These are phyloP conservation scores for Dioszegia aurantiaca DNA, from an alignment of 768 basidiomycete genomes.

Conservation along the genomic window DNA sequence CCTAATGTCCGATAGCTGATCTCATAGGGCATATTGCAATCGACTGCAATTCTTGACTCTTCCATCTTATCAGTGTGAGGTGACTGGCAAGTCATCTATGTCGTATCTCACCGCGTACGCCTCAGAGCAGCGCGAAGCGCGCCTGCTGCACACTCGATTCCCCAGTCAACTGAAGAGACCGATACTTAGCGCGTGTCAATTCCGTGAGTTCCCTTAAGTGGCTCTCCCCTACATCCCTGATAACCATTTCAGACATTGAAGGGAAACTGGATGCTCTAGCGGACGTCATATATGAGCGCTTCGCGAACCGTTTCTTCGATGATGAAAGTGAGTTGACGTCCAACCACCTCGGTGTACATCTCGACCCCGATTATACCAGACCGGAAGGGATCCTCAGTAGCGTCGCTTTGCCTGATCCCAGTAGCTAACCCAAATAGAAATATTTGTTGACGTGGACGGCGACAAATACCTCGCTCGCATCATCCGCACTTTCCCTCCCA, in stretches of 20 bases:
- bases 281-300: constrained; percentile 91
- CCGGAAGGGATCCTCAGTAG: too few species aligned
- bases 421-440: constrained; percentile 56
- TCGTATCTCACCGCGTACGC: constrained; percentile 92
- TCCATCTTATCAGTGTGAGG: constrained; percentile 95
- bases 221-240: too few species aligned
- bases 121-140: constrained; percentile 84
- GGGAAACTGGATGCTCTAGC: constrained; percentile 92
- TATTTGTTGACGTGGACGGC: constrained; percentile 80
- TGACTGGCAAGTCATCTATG: constrained; percentile 87
- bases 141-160: constrained; percentile 84
- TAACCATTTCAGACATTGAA: constrained; percentile 94
- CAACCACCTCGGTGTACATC: too few species aligned
- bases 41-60: constrained; percentile 92
- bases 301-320: constrained; percentile 89
- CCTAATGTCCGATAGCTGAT: not conserved
- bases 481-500: constrained; percentile 65
- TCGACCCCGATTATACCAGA: too few species aligned
- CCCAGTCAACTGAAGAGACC: constrained; percentile 88
- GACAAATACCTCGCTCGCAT: constrained; percentile 84
- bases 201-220: constrained; percentile 88
- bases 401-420: too few species aligned
- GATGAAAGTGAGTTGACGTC: constrained; percentile 81
- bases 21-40: constrained; percentile 69
- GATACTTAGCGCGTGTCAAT: constrained; percentile 88